These are phyloP conservation scores for Pyricularia sp. DNA, from an alignment of 2,329 filamentous ascomycete species.

Conservation along the genomic window DNA sequence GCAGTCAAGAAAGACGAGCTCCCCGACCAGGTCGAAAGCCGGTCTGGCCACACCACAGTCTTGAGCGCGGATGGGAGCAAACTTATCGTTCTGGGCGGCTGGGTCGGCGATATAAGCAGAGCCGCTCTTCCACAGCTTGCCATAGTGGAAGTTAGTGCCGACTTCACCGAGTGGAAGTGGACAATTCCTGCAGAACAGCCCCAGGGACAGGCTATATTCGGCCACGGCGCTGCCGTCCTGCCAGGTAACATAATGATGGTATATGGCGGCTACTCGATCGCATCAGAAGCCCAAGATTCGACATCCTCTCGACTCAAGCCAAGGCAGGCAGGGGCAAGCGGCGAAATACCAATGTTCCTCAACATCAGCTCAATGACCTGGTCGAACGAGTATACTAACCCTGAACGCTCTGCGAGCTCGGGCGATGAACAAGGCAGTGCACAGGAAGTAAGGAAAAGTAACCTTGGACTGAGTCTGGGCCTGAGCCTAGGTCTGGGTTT, in stretches of 20 bases:
- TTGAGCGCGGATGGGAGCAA: slow-evolving; percentile 64
- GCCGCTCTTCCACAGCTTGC: slow-evolving; percentile 73
- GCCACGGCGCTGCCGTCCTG: slow-evolving; percentile 49
- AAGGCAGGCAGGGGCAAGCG: slow-evolving; percentile 15
- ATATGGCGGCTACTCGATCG: slow-evolving; percentile 46
- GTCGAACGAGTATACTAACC: slow-evolving; percentile 36
- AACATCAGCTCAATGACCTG: slow-evolving; percentile 46
- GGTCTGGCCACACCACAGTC: slow-evolving; percentile 81
- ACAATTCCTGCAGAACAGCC: slow-evolving; percentile 41
- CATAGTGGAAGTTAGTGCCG: slow-evolving; percentile 57
- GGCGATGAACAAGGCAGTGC: slow-evolving; percentile 4
- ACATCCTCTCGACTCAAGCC: background rate
- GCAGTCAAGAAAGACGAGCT: slow-evolving; percentile 24
- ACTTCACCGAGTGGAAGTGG: slow-evolving; percentile 65
- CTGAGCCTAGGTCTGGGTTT: slow-evolving; percentile 47
- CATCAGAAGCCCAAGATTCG: slow-evolving; percentile 13
- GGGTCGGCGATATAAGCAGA: slow-evolving; percentile 70
- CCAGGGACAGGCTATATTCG: slow-evolving; percentile 37
- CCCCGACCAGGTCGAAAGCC: slow-evolving; percentile 47
- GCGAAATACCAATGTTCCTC: slow-evolving; percentile 29
- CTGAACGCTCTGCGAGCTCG: slow-evolving; percentile 12
- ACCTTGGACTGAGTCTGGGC: slow-evolving; percentile 50
- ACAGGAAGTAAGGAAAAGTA: slow-evolving; percentile 18
- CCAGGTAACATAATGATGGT: slow-evolving; percentile 58
- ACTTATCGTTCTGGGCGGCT: slow-evolving; percentile 77